Evolutionary conservation across 78 protist species (phyloP), one percentile per base, ranked within the genome.

Genomic region (Guillardia theta): DNA sequence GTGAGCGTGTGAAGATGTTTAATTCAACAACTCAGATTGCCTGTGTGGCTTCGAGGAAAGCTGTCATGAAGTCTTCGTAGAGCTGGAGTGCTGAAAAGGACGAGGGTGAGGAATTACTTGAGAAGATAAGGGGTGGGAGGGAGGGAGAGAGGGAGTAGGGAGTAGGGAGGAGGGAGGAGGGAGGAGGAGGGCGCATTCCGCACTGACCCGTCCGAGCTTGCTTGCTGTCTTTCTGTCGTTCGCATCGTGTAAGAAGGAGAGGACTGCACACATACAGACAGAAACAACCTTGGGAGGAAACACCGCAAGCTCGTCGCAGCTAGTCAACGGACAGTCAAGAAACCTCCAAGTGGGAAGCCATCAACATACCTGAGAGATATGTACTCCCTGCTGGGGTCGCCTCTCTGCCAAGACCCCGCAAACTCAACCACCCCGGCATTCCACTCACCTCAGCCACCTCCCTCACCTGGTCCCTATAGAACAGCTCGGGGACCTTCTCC

Each of bases 31-130:
- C 21, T 19, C 48, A 5, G 21, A 9, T 48, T 5, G 15, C 39
- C 18, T 45, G 41, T 10, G 53, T 44, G 45, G 12, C 92, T 27
- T 80, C 37, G 19, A 36, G 30, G 92, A 80, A 80, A 4, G 92
- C 92, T 9, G 0, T 27, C 92, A 80, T 80, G 50, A 80, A 80
- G 50, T 80, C 92, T 36, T 37, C 37, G 92, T 80, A 80, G 30
- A 80, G 5, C 92, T 80, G 62, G 27, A 80, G 46, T 12, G 45
- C 92, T n/a, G n/a, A n/a, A n/a, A n/a, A n/a, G n/a, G n/a, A n/a
- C n/a, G n/a, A n/a, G n/a, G n/a, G n/a, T n/a, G n/a, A n/a, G n/a
- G n/a, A n/a, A n/a, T n/a, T n/a, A n/a, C n/a, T n/a, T n/a, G n/a
- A n/a, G n/a, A n/a, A n/a, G n/a, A n/a, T n/a, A n/a, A n/a, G n/a